Base-by-base conservation (phyloP, 257 asterid genomes). In the Petrea volubilis region DNA sequence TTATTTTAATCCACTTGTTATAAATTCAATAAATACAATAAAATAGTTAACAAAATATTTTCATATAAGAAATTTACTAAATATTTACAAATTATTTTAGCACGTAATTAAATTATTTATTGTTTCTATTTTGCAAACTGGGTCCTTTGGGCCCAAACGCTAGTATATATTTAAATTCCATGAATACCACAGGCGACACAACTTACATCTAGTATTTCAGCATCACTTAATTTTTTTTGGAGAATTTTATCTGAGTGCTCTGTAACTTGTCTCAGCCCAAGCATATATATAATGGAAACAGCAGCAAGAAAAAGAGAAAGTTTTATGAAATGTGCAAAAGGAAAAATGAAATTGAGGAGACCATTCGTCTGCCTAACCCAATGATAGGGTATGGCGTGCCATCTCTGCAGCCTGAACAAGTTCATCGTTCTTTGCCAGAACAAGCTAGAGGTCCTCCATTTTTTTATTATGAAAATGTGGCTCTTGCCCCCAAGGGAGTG, bases 331-430 rank as follows among this genome's bases (percentile, higher is more conserved):
- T 60, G 51, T 18, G 60, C 60, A 62, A 51, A 34, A 77, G 33
- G 82, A 80, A 74, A 60, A 49, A 28, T 1, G 66, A 21, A 0
- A 23, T 23, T 0, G 87, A 79, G 36, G 85, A 84, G 67, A 9
- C 71, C 0, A 74, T 84, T 64, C 89, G 88, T n/a, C 71, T 88
- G 20, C 93, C 96, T 5, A 86, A 79, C 10, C 96, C 96, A 0
- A 88, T 88, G 96, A 81, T 86, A 3, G 96, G 96, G 12, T 86
- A 47, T 58, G 93, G 93, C 2, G 68, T 73, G 4, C 93, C 96
- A 28, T 75, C 83, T 4, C 56, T 27, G 46, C 84, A 34, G 20
- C 25, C 66, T 17, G 83, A 77, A n/a, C 69, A 20, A 0, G 31
- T 78, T 56, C 49, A 25, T 0, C 86, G 92, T 33, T 63, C 67